Base-by-base conservation (phyloP, 257 asterid genomes). In the Euphrasia confusa region DNA sequence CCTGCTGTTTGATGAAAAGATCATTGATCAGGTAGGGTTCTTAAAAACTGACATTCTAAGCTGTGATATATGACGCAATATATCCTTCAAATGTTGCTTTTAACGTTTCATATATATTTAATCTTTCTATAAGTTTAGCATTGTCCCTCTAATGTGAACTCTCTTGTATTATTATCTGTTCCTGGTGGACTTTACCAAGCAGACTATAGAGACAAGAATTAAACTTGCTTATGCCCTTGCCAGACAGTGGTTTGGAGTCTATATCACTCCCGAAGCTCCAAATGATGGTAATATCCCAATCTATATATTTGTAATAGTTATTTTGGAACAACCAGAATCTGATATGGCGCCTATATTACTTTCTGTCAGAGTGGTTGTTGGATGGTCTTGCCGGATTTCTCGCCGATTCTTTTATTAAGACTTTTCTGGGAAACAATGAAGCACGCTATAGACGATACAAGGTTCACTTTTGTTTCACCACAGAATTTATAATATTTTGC, bases 361-460 rank as follows among this genome's bases (percentile, higher is more conserved):
- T 70, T 13, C 56, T 74, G 50, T 68, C 82, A 54, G 99, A 89
- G 78, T 93, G 99, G 99, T 81, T 93, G 82, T 64, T 93, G 86
- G 99, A 93, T 65, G 99, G 99, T 67, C 99, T 93, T 78, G 96
- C 97, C 45, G 88, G 94, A 72, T 93, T 89, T 72, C 81, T 93
- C 72, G 80, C 99, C 18, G 99, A 93, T 78, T 77, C 85, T 42
- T 89, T 80, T 70, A 78, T 93, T 60, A 89, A 90, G 82, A 78
- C 84, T 70, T 87, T 76, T 71, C 85, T 93, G 61, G 99, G 99
- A 75, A 87, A 89, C 72, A 93, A 93, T 75, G 99, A 93, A 85
- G 99, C 97, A 54, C 95, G 95, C 54, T 89, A 81, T 72, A 84
- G 97, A 71, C 82, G 99, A 71, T 93, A 84, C 83, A 93, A 93